Conservation (phyloP, 2,329 filamentous ascomycete species). For the Hymenoscyphus linearis region DNA sequence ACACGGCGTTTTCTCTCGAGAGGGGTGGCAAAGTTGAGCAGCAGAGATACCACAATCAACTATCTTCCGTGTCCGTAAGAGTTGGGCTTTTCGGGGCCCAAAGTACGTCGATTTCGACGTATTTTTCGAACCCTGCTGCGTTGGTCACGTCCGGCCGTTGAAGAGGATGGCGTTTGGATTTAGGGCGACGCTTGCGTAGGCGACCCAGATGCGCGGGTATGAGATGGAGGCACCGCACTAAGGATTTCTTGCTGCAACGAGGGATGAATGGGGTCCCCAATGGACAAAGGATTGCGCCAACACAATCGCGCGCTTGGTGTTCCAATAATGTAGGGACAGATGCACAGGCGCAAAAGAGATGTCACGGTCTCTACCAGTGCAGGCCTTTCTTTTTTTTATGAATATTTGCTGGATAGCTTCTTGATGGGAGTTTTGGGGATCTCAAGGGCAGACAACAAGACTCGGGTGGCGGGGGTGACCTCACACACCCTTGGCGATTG, state of each 20-base stretch:
- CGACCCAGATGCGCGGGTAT: constrained; percentile 25
- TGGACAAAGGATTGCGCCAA: constrained; percentile 11
- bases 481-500: neutral
- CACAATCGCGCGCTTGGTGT: constrained; percentile 16
- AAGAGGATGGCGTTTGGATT: constrained; percentile 5
- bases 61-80: neutral
- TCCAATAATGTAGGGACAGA: neutral
- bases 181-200: constrained; percentile 12
- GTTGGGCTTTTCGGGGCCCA: neutral
- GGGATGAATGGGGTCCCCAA: constrained; percentile 1
- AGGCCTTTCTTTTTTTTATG: neutral
- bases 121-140: neutral
- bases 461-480: neutral
- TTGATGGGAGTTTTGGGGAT: neutral
- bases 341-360: neutral
- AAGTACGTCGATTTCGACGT: neutral
- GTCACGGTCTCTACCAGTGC: neutral
- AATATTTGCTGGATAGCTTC: neutral
- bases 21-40: neutral
- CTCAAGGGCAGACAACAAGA: neutral
- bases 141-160: constrained; percentile 7
- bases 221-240: constrained; percentile 17
- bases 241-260: constrained; percentile 4
- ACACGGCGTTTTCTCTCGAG: neutral
- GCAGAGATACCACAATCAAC: neutral